These are phyloP conservation scores for Pythium phragmitis DNA, from an alignment of 352 stramenopile genomes.

Conservation along the genomic window DNA sequence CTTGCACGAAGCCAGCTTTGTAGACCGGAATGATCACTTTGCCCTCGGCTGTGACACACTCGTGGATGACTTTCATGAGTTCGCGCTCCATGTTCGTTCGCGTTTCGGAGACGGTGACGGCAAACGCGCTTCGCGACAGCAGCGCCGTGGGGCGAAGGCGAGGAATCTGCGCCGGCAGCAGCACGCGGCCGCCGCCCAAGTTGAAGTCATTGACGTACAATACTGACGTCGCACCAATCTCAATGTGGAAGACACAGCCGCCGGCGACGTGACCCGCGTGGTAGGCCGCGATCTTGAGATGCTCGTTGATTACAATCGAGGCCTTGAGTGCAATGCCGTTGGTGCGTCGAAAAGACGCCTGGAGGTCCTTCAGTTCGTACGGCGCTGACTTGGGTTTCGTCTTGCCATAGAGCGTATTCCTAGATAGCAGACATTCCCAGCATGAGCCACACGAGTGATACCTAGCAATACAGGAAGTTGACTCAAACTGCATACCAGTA, in stretches of 20 bases:
- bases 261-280: constrained; percentile 77
- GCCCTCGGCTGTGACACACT: constrained; percentile 68
- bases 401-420: constrained; percentile 43
- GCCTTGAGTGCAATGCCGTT: constrained; percentile 55
- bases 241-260: constrained; percentile 74
- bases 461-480: too few species aligned
- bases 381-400: constrained; percentile 44
- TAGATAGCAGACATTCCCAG: constrained; percentile 11
- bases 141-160: constrained; percentile 54
- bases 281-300: constrained; percentile 78
- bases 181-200: constrained; percentile 60
- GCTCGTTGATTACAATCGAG: constrained; percentile 52
- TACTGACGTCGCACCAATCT: constrained; percentile 69
- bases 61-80: constrained; percentile 72
- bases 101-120: constrained; percentile 83
- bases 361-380: constrained; percentile 67
- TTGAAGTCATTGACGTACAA: constrained; percentile 84
- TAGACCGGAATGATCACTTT: constrained; percentile 87
- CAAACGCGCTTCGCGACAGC: constrained; percentile 73
- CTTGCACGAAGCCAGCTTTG: constrained; percentile 77
- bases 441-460: too few species aligned
- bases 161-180: constrained; percentile 71
- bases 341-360: constrained; percentile 46
- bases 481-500: constrained; percentile 48
- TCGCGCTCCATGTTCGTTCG: constrained; percentile 79